Percentiles rank a stretch among this genome's conserved stretches.
Conservation (phyloP, 1,139 yeast species). For the Yamadazyma oceani region DNA sequence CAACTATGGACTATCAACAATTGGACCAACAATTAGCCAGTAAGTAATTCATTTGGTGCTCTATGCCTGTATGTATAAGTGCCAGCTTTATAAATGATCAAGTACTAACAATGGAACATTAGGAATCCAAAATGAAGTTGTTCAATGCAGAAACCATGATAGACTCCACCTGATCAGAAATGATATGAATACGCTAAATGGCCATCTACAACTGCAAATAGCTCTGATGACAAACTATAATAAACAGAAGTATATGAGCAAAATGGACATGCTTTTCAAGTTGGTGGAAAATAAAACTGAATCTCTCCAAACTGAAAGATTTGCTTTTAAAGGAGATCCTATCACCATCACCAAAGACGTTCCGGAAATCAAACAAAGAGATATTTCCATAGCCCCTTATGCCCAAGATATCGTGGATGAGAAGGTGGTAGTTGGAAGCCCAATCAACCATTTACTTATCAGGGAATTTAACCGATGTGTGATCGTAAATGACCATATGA, state of each 20-base stretch:
- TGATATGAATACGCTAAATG: constrained; percentile 1
- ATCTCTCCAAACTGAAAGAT: constrained; percentile 18
- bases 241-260: constrained; percentile 9
- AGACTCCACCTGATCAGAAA: constrained; percentile 2
- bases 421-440: constrained; percentile 7
- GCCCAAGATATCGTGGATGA: constrained; percentile 2
- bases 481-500: constrained; percentile 10
- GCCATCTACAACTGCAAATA: neutral
- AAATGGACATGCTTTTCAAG: constrained; percentile 18
- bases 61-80: no score
- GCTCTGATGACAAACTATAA: constrained; percentile 9
- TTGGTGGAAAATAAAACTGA: constrained; percentile 20
- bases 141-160: constrained; percentile 1
- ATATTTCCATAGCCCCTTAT: constrained; percentile 6
- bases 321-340: constrained; percentile 31
- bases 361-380: neutral
- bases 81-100: no score
- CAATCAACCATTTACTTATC: constrained; percentile 19
- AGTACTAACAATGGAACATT: neutral
- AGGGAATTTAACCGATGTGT: constrained; percentile 14
- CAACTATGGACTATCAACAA: neutral
- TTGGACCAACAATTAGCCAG: neutral
- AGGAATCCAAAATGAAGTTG: constrained; percentile 1
- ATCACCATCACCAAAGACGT: constrained; percentile 9
- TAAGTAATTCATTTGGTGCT: neutral